Evolutionary conservation across 1,284 basidiomycete genomes (phyloP).

Genomic region (Cryptococcus sp.): DNA sequence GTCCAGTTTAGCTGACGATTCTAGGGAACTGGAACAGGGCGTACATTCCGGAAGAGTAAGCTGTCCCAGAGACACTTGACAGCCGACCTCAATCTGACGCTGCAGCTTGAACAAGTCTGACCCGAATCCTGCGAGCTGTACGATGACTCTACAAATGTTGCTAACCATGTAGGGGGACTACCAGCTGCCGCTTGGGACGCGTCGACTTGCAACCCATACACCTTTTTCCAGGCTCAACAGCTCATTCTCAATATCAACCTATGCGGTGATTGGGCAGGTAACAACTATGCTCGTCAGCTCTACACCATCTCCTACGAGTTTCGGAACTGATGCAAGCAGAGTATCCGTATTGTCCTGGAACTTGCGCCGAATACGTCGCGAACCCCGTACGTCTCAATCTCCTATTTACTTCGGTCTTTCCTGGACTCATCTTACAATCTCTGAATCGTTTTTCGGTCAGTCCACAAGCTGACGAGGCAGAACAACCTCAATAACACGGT

Average conservation of each 20-base stretch:
- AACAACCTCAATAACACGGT: constrained; percentile 40
- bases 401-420: not conserved
- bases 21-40: constrained; percentile 60
- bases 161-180: constrained; percentile 52
- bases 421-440: not conserved
- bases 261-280: constrained; percentile 59
- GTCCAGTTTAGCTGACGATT: not conserved
- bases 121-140: constrained; percentile 60
- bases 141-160: not conserved
- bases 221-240: constrained; percentile 64
- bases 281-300: constrained; percentile 50
- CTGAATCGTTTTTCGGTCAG: too few species aligned
- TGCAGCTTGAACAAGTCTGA: constrained; percentile 26
- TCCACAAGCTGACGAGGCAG: constrained; percentile 11
- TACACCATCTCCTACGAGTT: not conserved
- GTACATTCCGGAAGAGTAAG: constrained; percentile 60
- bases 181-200: constrained; percentile 63
- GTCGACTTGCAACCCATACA: constrained; percentile 57
- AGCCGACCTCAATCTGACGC: constrained; percentile 2
- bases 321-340: constrained; percentile 10
- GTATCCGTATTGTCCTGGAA: constrained; percentile 60
- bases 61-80: too few species aligned
- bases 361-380: constrained; percentile 60
- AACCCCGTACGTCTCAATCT: constrained; percentile 50
- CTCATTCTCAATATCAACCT: constrained; percentile 62